A percentile compares a stretch with the other conserved stretches of the same genome.
Evolutionary conservation across 805 yeast species (phyloP).

Genomic region (Zygosaccharomyces pseudorouxii): DNA sequence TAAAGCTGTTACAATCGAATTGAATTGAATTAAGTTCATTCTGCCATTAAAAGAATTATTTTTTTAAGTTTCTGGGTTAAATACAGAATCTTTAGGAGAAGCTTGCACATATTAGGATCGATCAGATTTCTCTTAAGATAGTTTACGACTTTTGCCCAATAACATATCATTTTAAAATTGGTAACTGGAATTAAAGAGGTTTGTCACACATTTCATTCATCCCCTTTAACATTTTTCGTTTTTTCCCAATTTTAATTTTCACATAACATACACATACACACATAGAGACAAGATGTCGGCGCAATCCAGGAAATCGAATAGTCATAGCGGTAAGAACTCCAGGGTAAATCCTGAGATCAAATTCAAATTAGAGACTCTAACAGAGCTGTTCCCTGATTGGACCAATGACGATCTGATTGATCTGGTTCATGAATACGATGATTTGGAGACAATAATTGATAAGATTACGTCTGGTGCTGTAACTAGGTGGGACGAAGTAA

Average conservation of each 20-base stretch:
- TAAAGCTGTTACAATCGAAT: background rate
- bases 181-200: background rate
- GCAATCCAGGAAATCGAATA: constrained; percentile 26
- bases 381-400: constrained; percentile 95
- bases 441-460: constrained; percentile 74
- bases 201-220: background rate
- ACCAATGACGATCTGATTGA: constrained; percentile 73
- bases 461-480: constrained; percentile 88
- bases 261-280: constrained; percentile 9
- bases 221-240: constrained; percentile 1
- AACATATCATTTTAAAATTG: background rate
- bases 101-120: constrained; percentile 4
- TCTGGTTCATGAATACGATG: constrained; percentile 70
- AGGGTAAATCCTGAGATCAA: constrained; percentile 34
- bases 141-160: no score
- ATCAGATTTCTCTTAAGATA: background rate
- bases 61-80: constrained; percentile 1
- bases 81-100: constrained; percentile 3
- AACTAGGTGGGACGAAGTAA: constrained; percentile 90
- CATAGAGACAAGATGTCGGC: constrained; percentile 18
- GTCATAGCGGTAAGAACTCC: constrained; percentile 10
- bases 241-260: background rate
- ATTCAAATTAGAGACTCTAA: constrained; percentile 49
- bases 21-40: background rate
- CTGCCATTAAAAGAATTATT: background rate